Conservation (phyloP, 192 early-diverging fungal species). For the Rhizophagus clarus region DNA sequence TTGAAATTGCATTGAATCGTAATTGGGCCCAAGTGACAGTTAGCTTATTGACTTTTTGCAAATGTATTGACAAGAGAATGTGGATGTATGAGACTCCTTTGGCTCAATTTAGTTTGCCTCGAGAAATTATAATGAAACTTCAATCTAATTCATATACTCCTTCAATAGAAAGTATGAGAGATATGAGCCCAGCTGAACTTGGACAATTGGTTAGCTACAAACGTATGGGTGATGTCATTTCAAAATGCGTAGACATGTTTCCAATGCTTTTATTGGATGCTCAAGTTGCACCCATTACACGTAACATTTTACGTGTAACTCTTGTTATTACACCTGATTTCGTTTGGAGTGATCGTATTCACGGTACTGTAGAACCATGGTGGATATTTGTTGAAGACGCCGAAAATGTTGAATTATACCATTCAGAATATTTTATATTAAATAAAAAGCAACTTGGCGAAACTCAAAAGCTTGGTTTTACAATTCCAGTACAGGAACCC, state of each 20-base stretch:
- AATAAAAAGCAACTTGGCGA: conserved; percentile 68
- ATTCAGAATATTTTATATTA: conserved; percentile 90
- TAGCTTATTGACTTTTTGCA: conserved; percentile 81
- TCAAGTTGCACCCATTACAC: conserved; percentile 89
- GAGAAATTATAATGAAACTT: conserved; percentile 73
- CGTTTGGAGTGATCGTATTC: conserved; percentile 92
- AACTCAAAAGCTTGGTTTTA: conserved; percentile 76
- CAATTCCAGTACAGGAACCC: conserved; percentile 90
- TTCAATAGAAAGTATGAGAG: conserved; percentile 70
- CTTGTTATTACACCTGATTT: conserved; percentile 84
- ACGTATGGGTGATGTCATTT: conserved; percentile 75
- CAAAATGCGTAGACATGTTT: conserved; percentile 80
- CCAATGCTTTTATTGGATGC: conserved; percentile 82
- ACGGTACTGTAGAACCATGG: conserved; percentile 89
- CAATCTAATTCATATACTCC: conserved; percentile 57
- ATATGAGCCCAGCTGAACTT: conserved; percentile 84
- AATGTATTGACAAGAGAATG: conserved; percentile 85
- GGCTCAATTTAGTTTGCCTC: conserved; percentile 78
- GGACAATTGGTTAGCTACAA: conserved; percentile 84
- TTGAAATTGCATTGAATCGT: conserved; percentile 91
- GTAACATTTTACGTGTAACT: conserved; percentile 84
- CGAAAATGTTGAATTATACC: conserved; percentile 86
- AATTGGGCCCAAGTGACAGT: conserved; percentile 85
- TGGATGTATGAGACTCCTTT: conserved; percentile 93
- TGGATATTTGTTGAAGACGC: conserved; percentile 97